phyloP scores from a whole-genome alignment of 106 monocot genomes.

The Dioscorea alata region DNA sequence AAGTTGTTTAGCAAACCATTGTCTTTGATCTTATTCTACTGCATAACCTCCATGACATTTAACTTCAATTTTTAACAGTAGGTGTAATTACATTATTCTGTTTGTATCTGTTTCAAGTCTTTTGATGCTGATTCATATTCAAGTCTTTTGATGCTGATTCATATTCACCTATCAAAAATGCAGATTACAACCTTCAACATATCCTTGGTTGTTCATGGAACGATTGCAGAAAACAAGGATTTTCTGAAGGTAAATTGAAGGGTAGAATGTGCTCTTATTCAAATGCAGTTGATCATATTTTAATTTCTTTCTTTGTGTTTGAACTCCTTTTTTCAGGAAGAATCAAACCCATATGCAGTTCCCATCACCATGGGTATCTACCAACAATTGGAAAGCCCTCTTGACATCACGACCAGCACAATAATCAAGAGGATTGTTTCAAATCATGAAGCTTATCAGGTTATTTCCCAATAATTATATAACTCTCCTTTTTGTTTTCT shows the following conservation, averaged over 20 bases:
- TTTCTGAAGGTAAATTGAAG: constrained; percentile 36
- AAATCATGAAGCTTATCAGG: constrained; percentile 80
- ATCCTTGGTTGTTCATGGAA: constrained; percentile 68
- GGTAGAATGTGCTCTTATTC: not conserved
- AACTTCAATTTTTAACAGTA: no score
- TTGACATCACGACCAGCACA: constrained; percentile 76
- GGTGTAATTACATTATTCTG: no score
- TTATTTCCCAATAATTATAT: constrained; percentile 1
- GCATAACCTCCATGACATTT: no score
- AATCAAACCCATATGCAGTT: constrained; percentile 58
- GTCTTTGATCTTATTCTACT: no score
- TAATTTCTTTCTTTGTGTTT: not conserved
- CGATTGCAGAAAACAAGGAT: constrained; percentile 69
- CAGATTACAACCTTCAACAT: constrained; percentile 84
- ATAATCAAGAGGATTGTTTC: constrained; percentile 71
- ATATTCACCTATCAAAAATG: not conserved
- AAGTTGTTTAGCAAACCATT: no score
- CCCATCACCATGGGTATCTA: constrained; percentile 59
- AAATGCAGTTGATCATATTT: no score
- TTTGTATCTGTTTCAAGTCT: no score
- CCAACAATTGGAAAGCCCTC: constrained; percentile 48
- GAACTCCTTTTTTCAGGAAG: constrained; percentile 22
- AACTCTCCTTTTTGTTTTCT: no score
- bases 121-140: no score
- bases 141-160: no score